Evolutionary conservation across 345 rosid species (phyloP), one percentile per base, ranked within the genome.

Genomic region (Acer saccharum): DNA sequence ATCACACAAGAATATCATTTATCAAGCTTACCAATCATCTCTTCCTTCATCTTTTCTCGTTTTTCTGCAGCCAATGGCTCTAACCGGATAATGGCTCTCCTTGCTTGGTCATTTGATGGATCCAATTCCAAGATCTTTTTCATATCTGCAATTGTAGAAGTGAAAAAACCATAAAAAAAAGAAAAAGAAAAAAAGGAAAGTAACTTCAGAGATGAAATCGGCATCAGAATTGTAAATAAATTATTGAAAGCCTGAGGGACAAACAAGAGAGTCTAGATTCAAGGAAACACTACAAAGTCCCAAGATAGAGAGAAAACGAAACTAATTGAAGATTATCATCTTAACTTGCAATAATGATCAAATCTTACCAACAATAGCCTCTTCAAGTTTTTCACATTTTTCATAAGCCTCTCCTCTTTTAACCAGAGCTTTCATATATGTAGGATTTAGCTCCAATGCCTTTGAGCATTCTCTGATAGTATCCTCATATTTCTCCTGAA

Each of bases 21-120:
- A 66, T 72, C 3, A 50, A 81, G 74, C 91, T 85, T 85, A 96
- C 99, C 91, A 70, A 94, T 86, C 94, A 94, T 95, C 88, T 96
- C 99, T 80, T 94, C 97, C 88, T 96, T 96, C 99, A 96, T 90
- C 84, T 92, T 94, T 84, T 94, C 98, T 81, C 94, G 84, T 83
- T 96, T 92, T 72, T 88, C 94, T 0, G 90, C 98, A 81, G 98
- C 98, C 71, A 94, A 79, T 61, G 98, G 98, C 80, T 92, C 94
- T 89, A 96, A 83, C 9, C 89, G 89, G 48, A 76, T 69, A 77
- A 92, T 91, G 35, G 91, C 67, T 85, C 79, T 94, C 83, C 80
- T 88, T 62, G 94, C 93, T 78, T 89, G 97, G 54, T 86, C 89
- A 82, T 92, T 91, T 60, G 92, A 84, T 64, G 98, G 92, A 80